phyloP scores from a whole-genome alignment of 164 flowering plant species.

The Aristolochia fimbriata region DNA sequence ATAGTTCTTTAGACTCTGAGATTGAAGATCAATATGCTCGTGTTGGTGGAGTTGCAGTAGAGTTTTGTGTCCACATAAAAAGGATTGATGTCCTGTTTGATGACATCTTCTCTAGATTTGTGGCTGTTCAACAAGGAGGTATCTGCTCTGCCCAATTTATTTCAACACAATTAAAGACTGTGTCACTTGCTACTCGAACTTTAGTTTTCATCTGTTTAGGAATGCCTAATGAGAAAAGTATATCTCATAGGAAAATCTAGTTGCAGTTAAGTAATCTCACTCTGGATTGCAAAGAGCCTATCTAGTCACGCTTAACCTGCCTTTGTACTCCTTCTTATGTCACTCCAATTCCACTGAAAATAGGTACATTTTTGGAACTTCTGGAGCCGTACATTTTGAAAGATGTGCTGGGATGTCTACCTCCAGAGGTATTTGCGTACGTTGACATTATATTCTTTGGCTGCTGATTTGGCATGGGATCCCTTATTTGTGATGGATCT shows the following conservation, averaged over 20 bases:
- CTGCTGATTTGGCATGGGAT: neutral
- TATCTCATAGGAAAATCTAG: no score
- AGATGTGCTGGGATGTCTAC: constrained; percentile 94
- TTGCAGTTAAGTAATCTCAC: no score
- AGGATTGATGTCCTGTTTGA: constrained; percentile 88
- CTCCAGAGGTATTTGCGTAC: constrained; percentile 58
- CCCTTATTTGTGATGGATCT: neutral
- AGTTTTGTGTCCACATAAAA: constrained; percentile 86
- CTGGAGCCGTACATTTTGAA: constrained; percentile 93
- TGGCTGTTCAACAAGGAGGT: constrained; percentile 84
- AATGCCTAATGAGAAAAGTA: no score
- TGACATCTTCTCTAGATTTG: constrained; percentile 73
- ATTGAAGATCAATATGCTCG: constrained; percentile 88
- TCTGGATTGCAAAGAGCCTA: no score
- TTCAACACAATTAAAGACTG: no score
- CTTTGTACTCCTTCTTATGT: no score
- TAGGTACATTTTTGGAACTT: constrained; percentile 96
- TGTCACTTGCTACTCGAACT: neutral
- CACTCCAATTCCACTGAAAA: no score
- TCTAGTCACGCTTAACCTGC: no score
- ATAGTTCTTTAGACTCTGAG: constrained; percentile 40
- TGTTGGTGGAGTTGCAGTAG: constrained; percentile 99
- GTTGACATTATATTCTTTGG: neutral
- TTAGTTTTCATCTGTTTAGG: neutral
- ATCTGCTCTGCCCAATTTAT: constrained; percentile 3